These are phyloP conservation scores for Actinomucor elegans DNA, from an alignment of 371 early-diverging fungal genomes.

Conservation along the genomic window DNA sequence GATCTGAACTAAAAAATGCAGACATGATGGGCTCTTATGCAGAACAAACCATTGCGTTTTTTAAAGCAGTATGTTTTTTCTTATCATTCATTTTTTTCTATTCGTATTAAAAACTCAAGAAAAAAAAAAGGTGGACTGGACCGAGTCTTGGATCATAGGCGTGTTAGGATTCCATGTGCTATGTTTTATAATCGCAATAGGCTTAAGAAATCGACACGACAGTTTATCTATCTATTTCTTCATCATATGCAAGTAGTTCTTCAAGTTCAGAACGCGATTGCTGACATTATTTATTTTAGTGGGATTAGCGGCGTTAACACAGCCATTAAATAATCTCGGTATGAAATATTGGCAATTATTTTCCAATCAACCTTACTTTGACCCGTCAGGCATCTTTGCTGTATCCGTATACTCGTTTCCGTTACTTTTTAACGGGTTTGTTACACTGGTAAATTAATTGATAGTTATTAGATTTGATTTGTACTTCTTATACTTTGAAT, in stretches of 20 bases:
- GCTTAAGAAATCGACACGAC: conserved; percentile 29
- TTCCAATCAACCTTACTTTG: conserved; percentile 46
- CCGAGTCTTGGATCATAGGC: conserved; percentile 39
- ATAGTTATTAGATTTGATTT: neutral
- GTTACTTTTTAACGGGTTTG: conserved; percentile 37
- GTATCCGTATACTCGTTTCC: conserved; percentile 47
- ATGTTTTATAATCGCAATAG: conserved; percentile 22
- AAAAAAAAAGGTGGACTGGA: conserved; percentile 46
- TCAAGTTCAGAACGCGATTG: too few relatives aligned
- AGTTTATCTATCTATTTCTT: conserved; percentile 33
- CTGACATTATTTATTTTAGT: conserved; percentile 29
- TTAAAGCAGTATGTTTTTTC: conserved; percentile 21
- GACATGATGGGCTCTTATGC: conserved; percentile 10
- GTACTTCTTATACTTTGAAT: neutral
- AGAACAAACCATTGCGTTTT: conserved; percentile 21
- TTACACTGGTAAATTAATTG: conserved; percentile 49
- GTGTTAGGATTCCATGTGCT: conserved; percentile 39
- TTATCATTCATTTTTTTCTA: conserved; percentile 1
- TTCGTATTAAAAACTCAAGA: too few relatives aligned
- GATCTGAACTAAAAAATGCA: neutral
- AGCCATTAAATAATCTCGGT: conserved; percentile 41
- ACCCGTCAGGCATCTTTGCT: conserved; percentile 43
- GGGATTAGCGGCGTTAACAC: conserved; percentile 35
- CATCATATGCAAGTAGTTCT: conserved; percentile 31
- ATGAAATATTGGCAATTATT: conserved; percentile 34